Percentiles rank a stretch among this genome's conserved stretches.
Conservation (phyloP, 495 filamentous ascomycete genomes). For the Trichoderma gamsii region DNA sequence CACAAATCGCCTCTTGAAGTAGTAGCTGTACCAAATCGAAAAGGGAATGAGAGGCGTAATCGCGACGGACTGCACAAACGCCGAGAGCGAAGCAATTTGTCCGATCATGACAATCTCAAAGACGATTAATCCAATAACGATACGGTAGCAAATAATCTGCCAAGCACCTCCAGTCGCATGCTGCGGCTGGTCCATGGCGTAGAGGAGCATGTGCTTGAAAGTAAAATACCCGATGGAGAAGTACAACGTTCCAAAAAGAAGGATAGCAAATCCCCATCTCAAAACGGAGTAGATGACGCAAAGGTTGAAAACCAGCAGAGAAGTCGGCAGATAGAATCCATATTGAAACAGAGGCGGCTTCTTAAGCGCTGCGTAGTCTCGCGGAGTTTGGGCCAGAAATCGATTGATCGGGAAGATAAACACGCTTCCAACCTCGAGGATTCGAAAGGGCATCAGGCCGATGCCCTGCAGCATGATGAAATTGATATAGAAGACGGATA, state of each 20-base stretch:
- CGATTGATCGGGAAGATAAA: conserved; percentile 75
- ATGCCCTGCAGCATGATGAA: conserved; percentile 90
- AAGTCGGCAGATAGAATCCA: conserved; percentile 89
- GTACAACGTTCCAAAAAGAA: conserved; percentile 78
- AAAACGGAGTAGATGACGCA: conserved; percentile 93
- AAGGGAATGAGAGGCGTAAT: conserved; percentile 68
- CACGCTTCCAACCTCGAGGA: conserved; percentile 85
- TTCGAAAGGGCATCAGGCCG: conserved; percentile 85
- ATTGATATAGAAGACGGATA: conserved; percentile 85
- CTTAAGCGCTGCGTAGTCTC: conserved; percentile 80
- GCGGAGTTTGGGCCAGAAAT: conserved; percentile 76
- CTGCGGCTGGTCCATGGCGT: conserved; percentile 96
- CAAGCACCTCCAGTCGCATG: conserved; percentile 92
- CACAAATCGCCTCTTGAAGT: conserved; percentile 67
- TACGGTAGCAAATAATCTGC: conserved; percentile 88
- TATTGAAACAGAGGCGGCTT: conserved; percentile 89
- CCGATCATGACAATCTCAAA: conserved; percentile 92
- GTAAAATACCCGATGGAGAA: conserved; percentile 86
- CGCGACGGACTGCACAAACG: conserved; percentile 62
- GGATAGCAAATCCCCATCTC: conserved; percentile 71
- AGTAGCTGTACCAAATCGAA: conserved; percentile 80
- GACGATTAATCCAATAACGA: conserved; percentile 74
- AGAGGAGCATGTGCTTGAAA: conserved; percentile 96
- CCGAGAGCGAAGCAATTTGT: conserved; percentile 66
- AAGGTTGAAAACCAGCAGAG: conserved; percentile 85